Percentiles rank a stretch among this genome's conserved stretches.
Conservation (phyloP, 164 flowering plant genomes). For the Sextonia rubra region DNA sequence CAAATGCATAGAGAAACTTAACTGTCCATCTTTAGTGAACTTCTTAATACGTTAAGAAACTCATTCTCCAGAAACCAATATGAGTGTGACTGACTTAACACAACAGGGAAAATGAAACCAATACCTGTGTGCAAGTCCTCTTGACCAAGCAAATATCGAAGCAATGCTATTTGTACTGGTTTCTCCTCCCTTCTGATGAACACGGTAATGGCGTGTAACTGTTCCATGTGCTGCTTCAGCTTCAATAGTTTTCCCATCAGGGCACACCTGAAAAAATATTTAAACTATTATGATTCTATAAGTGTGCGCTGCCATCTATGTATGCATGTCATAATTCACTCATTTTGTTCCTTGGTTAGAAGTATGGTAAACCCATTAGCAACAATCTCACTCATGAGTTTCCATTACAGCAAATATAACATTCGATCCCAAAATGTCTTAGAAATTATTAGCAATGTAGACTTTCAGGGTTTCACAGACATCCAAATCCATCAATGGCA, state of each 20-base stretch:
- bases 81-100: neutral
- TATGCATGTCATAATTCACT: neutral
- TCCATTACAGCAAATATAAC: neutral
- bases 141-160: slow-evolving; percentile 96
- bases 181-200: slow-evolving; percentile 97
- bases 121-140: slow-evolving; percentile 95
- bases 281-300: too few species aligned
- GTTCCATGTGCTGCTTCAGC: slow-evolving; percentile 99
- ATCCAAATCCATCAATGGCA: too few species aligned
- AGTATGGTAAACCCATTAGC: too few species aligned
- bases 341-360: too few species aligned
- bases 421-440: neutral
- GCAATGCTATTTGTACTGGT: slow-evolving; percentile 99
- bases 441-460: neutral
- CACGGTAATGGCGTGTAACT: slow-evolving; percentile 93
- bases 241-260: slow-evolving; percentile 98
- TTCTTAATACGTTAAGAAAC: neutral
- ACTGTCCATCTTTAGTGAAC: neutral
- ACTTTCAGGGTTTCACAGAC: too few species aligned
- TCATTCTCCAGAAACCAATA: neutral
- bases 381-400: too few species aligned
- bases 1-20: too few species aligned
- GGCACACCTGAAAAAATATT: slow-evolving; percentile 63
- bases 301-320: neutral
- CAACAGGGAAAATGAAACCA: neutral